These are phyloP conservation scores for Colletotrichum navitas DNA, from an alignment of 2,329 filamentous ascomycete species.

Conservation along the genomic window DNA sequence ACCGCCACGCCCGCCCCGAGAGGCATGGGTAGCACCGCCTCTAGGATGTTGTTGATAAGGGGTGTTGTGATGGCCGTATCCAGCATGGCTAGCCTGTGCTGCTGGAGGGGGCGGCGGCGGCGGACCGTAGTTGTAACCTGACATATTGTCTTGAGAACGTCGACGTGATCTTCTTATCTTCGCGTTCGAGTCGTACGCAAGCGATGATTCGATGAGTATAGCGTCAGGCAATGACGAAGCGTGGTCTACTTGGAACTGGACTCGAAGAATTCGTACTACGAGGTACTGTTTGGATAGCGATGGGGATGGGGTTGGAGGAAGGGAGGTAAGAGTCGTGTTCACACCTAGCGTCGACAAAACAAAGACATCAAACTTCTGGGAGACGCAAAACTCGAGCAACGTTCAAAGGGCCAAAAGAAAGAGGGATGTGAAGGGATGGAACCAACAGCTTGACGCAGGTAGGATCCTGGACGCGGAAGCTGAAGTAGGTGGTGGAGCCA, in stretches of 20 bases:
- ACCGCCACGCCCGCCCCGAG: constrained; percentile 56
- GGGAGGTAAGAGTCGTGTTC: not conserved
- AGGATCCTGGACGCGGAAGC: constrained; percentile 30
- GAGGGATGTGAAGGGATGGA: constrained; percentile 1
- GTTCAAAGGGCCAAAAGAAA: constrained; percentile 12
- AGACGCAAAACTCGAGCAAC: not conserved
- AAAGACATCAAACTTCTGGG: not conserved
- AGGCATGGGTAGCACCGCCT: constrained; percentile 52
- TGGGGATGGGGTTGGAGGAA: not conserved
- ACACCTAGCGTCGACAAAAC: not conserved
- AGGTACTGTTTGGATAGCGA: not conserved
- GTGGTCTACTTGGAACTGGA: not conserved
- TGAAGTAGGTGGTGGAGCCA: constrained; percentile 34
- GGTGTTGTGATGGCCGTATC: constrained; percentile 56
- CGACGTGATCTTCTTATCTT: constrained; percentile 8
- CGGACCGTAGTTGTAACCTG: constrained; percentile 66
- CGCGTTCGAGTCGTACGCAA: not conserved
- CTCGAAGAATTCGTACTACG: constrained; percentile 1
- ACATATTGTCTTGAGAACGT: constrained; percentile 52
- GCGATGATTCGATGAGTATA: not conserved
- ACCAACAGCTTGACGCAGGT: constrained; percentile 27
- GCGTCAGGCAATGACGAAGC: not conserved
- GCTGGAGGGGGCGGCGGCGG: constrained; percentile 61
- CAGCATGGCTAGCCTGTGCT: constrained; percentile 49
- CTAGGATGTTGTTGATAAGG: constrained; percentile 53